These are phyloP conservation scores for Sugiyamaella sp. DNA, from an alignment of 1,139 yeast species.

Conservation along the genomic window DNA sequence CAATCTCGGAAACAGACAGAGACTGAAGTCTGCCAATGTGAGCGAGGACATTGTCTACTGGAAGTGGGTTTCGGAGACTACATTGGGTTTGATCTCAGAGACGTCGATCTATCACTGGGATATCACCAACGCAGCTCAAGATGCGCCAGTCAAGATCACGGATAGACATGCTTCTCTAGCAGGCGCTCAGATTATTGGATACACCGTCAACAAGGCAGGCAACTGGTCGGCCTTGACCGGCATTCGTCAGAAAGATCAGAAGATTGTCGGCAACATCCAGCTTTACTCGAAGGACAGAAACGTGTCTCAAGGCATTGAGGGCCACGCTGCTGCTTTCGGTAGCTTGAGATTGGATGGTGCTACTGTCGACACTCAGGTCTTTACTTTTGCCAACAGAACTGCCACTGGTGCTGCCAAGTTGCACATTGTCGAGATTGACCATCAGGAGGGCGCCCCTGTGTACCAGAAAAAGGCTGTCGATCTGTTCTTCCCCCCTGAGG, in stretches of 20 bases:
- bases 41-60: constrained; percentile 91
- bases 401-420: constrained; percentile 76
- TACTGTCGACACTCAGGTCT: constrained; percentile 76
- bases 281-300: constrained; percentile 84
- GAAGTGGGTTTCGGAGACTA: constrained; percentile 83
- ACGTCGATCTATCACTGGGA: constrained; percentile 78
- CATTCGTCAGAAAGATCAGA: constrained; percentile 91
- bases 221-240: constrained; percentile 97
- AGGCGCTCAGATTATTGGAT: constrained; percentile 88
- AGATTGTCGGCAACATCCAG: constrained; percentile 96
- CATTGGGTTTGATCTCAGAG: constrained; percentile 84
- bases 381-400: constrained; percentile 83
- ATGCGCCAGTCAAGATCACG: constrained; percentile 77
- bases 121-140: constrained; percentile 77
- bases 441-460: constrained; percentile 78
- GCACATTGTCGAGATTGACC: constrained; percentile 96
- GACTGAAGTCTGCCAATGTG: constrained; percentile 85
- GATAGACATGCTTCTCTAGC: constrained; percentile 80
- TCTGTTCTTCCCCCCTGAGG: constrained; percentile 96
- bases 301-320: constrained; percentile 96
- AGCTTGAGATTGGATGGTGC: constrained; percentile 74
- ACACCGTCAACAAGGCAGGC: constrained; percentile 76
- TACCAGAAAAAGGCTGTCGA: constrained; percentile 91
- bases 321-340: constrained; percentile 94
- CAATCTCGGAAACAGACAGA: constrained; percentile 82